Conservation (phyloP, 2,329 filamentous ascomycete species). For the Metarhizium anisopliae region DNA sequence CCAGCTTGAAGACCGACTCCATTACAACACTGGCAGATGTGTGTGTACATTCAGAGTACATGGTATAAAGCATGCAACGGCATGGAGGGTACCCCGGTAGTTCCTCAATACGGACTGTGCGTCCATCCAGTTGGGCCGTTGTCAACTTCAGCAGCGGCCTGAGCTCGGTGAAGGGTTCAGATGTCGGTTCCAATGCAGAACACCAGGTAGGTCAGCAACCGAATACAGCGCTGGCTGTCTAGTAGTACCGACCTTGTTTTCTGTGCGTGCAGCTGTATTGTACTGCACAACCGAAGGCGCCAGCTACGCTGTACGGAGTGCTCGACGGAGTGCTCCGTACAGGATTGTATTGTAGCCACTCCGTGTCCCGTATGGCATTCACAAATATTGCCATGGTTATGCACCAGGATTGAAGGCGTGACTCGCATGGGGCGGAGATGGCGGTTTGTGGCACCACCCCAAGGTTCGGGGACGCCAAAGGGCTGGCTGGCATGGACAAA, state of each 20-base stretch:
- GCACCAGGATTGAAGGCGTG: neutral
- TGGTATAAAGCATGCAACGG: too few species aligned
- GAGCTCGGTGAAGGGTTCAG: neutral
- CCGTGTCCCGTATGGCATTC: neutral
- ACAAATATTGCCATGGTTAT: too few species aligned
- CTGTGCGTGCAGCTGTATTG: too few species aligned
- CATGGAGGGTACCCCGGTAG: neutral
- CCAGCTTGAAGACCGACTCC: too few species aligned
- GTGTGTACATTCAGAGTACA: too few species aligned
- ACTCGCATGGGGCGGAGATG: neutral
- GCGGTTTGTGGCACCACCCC: neutral
- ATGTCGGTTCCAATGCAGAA: neutral
- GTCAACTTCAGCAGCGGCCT: neutral
- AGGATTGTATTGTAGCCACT: too few species aligned
- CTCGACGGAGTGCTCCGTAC: too few species aligned
- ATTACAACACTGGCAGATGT: too few species aligned
- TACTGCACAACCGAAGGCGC: neutral
- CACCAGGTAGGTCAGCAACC: neutral
- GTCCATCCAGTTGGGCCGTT: neutral
- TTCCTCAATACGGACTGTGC: neutral
- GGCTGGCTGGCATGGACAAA: neutral
- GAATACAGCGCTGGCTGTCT: too few species aligned
- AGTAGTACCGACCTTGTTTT: too few species aligned
- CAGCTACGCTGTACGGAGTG: neutral
- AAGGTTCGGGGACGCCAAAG: neutral